Conservation (phyloP, 2,329 filamentous ascomycete species). For the Tolypocladium pustulatum region DNA sequence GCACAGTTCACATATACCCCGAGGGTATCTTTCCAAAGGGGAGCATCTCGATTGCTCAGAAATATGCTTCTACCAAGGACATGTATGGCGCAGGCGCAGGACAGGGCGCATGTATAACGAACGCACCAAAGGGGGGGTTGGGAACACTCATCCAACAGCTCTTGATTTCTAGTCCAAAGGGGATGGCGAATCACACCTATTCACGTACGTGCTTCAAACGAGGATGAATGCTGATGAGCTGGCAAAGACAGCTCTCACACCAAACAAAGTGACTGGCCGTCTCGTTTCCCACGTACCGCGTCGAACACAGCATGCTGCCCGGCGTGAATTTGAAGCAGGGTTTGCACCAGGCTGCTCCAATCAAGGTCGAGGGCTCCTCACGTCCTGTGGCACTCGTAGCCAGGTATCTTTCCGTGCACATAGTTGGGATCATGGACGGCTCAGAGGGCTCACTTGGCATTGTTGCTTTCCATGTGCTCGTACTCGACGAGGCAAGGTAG, state of each 20-base stretch:
- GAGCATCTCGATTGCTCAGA: not conserved
- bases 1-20: not conserved
- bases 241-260: not conserved
- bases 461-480: too few species aligned
- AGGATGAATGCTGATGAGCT: not conserved
- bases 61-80: not conserved
- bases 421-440: too few species aligned
- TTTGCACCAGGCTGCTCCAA: constrained; percentile 29
- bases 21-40: not conserved
- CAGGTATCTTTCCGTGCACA: too few species aligned
- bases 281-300: constrained; percentile 17
- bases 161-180: not conserved
- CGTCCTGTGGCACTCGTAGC: constrained; percentile 38
- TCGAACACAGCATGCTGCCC: constrained; percentile 26
- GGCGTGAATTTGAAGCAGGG: constrained; percentile 22
- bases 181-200: not conserved
- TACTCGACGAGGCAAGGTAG: too few species aligned
- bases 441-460: too few species aligned
- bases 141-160: not conserved
- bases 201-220: not conserved
- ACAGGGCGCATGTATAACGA: not conserved
- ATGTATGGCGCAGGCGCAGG: not conserved
- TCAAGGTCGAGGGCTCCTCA: constrained; percentile 38
- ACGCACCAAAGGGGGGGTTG: not conserved
- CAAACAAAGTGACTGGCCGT: not conserved